Conservation (phyloP, 768 basidiomycete species). For the Lactifluus echinatus region DNA sequence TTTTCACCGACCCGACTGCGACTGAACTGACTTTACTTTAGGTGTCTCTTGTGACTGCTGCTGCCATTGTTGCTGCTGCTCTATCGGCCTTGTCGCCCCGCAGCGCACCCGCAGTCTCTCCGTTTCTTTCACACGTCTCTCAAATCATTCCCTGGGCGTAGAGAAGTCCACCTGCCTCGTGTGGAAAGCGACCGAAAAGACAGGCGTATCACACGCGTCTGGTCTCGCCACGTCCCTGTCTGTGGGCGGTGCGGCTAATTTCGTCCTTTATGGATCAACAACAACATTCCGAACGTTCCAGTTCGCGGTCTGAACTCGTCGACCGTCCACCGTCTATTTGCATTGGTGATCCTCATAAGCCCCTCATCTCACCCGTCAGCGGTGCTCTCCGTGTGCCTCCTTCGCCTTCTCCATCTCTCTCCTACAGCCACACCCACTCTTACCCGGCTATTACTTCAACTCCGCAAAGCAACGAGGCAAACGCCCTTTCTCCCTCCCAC, state of each 20-base stretch:
- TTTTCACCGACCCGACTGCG: too few relatives aligned
- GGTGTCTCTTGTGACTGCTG: too few relatives aligned
- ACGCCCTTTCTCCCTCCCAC: conserved; percentile 11
- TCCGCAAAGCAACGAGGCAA: conserved; percentile 18
- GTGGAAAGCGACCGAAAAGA: conserved; percentile 7
- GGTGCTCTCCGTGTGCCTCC: not conserved
- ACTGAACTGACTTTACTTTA: too few relatives aligned
- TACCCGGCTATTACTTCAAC: conserved; percentile 12
- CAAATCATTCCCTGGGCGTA: not conserved
- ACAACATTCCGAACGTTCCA: conserved; percentile 11
- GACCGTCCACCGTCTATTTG: not conserved
- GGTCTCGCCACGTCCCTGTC: conserved; percentile 10
- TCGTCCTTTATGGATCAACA: conserved; percentile 15
- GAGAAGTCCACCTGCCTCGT: conserved; percentile 16
- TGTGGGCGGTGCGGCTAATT: conserved; percentile 8
- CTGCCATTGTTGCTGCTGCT: too few relatives aligned
- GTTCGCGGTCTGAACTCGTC: conserved; percentile 17
- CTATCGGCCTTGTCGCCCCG: too few relatives aligned
- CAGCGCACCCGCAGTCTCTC: not conserved
- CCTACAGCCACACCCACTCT: not conserved
- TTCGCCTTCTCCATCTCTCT: conserved; percentile 1
- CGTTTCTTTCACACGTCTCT: not conserved
- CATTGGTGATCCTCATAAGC: conserved; percentile 9
- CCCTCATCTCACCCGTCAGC: conserved; percentile 1
- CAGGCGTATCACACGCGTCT: conserved; percentile 15